Evolutionary conservation across 495 filamentous ascomycete species (phyloP), one percentile per base, ranked within the genome.

Genomic region (Neurospora sp.): DNA sequence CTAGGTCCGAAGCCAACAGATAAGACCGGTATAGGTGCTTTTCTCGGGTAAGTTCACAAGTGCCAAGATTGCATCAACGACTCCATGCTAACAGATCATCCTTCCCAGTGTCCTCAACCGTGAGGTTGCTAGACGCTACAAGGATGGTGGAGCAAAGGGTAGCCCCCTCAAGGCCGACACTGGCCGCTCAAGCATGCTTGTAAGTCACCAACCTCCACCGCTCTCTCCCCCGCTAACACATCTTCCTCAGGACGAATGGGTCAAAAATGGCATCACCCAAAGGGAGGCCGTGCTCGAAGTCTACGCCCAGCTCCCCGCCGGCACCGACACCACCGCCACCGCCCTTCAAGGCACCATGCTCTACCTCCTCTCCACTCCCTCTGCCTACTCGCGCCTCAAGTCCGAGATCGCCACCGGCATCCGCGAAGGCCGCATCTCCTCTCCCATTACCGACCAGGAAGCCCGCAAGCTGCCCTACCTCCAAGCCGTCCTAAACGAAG

Each of bases 401-500:
- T 77, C 77, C 7, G 90, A 91, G 74, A 87, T 91, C 48, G 84
- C 87, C 41, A 42, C 61, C 2, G 83, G 79, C 17, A 79, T 80
- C 39, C 72, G 77, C 22, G 73, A 70, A 17, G 82, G 80, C 3
- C 77, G 75, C 20, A 77, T 83, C 80, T 73, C 90, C 80, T 74
- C 91, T 89, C 77, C 93, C 80, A 77, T 91, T 81, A 73, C 69
- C 2, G 35, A 92, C 89, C 71, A 92, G 77, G 84, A 95, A 91
- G 79, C 76, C 8, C 75, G 69, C 38, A 69, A 73, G 9, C 74
- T 81, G 1, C 76, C 78, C 8, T 81, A 80, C 53, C 76, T 81
- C 10, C 79, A 81, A 73, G 78, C 78, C 10, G 77, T 81, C 9
- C 69, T 81, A 10, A 75, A 77, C 42, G 79, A 81, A 65, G 75